Conservation (phyloP, 805 yeast genomes). For the Cyberlindnera saturnus region DNA sequence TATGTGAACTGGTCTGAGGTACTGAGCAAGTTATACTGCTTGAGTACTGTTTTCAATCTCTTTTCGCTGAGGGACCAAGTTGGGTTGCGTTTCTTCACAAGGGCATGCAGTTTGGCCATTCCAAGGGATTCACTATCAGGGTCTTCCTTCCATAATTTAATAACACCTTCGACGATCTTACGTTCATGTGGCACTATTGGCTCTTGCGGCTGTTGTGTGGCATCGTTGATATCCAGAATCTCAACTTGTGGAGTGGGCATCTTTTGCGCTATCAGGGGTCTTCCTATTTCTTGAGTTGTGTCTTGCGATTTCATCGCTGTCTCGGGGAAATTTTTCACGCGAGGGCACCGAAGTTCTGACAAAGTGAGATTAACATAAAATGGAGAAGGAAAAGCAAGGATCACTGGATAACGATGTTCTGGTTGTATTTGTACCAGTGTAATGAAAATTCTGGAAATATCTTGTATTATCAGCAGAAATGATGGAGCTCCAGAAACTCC, state of each 20-base stretch:
- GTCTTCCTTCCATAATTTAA: conserved; percentile 62
- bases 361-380: too few relatives aligned
- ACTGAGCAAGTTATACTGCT: conserved; percentile 47
- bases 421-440: too few relatives aligned
- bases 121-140: conserved; percentile 56
- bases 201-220: conserved; percentile 5
- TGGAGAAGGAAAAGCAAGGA: too few relatives aligned
- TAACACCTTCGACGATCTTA: conserved; percentile 40
- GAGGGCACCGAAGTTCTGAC: too few relatives aligned
- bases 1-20: conserved; percentile 41
- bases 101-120: conserved; percentile 42
- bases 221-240: conserved; percentile 26
- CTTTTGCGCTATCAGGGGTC: too few relatives aligned
- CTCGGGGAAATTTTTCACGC: too few relatives aligned
- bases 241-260: conserved; percentile 20
- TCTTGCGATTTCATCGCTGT: too few relatives aligned
- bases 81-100: conserved; percentile 45
- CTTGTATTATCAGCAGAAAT: too few relatives aligned
- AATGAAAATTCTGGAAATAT: too few relatives aligned
- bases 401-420: too few relatives aligned
- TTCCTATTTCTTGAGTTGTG: too few relatives aligned
- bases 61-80: conserved; percentile 61
- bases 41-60: conserved; percentile 47
- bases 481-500: too few relatives aligned
- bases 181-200: conserved; percentile 24